Evolutionary conservation across 2,329 filamentous ascomycete species (phyloP), one percentile per base, ranked within the genome.

Genomic region (Xylaria sp.): DNA sequence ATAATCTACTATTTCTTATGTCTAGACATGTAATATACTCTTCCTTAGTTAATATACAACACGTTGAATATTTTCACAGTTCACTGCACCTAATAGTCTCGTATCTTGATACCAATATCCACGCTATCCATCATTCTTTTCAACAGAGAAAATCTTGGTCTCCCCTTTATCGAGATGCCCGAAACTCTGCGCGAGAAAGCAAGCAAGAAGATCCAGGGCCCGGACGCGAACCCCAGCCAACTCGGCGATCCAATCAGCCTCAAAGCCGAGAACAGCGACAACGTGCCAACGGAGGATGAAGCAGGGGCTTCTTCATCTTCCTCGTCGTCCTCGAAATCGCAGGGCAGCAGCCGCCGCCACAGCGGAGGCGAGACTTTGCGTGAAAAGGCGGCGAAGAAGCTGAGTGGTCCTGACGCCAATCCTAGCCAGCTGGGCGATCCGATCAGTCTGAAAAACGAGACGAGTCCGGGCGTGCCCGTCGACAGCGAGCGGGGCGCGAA

Each of bases 191-290:
- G 74, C 61, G 73, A 76, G 39, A 76, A 74, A 57, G 74, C 75
- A 6, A 55, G 56, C 56, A 73, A 76, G 67, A 74, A 76, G 51
- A 50, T 76, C 4, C 70, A 77, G 22, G 77, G 76, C 39, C 70
- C 74, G 3, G 68, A 70, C 56, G 76, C 76, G 13, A 76, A 83
- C 67, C 78, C 79, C 5, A 77, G 76, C 59, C 77, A 77, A 69
- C 72, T 81, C 7, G 79, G 79, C 31, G 80, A 81, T 55, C 79
- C 80, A 2, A 75, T 80, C 38, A 81, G 78, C 54, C 44, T 80
- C 31, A 81, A 81, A 65, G 79, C 79, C 7, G 80, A 81, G 65
- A 76, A 71, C 60, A 78, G 75, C 63, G 73, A 75, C 17, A 71
- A 61, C 44, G 66, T 77, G 36, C 72, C 75, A 1, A 67, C 66